A percentile compares a stretch with the other conserved stretches of the same genome.
Conservation (phyloP, 1,284 basidiomycete genomes). For the Filobasidium uniguttulatum region DNA sequence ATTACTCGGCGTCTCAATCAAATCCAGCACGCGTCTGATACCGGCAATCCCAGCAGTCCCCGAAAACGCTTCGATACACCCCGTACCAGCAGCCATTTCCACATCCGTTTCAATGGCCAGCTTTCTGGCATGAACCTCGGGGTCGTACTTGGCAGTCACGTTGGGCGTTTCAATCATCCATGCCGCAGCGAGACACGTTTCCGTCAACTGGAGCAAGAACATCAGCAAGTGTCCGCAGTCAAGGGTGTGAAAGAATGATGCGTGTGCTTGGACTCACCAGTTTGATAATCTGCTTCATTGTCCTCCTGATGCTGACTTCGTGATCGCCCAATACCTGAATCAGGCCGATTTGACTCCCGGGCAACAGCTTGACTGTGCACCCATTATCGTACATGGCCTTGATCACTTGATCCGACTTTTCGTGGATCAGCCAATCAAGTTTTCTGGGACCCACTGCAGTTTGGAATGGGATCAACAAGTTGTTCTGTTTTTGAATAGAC, state of each 20-base stretch:
- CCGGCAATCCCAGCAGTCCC: not conserved
- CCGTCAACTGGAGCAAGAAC: not conserved
- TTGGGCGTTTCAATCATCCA: constrained; percentile 95
- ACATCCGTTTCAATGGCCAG: constrained; percentile 72
- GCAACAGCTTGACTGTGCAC: not conserved
- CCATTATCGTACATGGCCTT: constrained; percentile 25
- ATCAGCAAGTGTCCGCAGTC: not conserved
- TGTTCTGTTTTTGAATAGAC: constrained; percentile 52
- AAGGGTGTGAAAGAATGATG: not conserved
- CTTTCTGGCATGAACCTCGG: constrained; percentile 76
- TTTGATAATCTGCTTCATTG: constrained; percentile 89
- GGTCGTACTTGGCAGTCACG: constrained; percentile 95
- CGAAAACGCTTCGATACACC: constrained; percentile 1
- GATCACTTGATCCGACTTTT: constrained; percentile 72
- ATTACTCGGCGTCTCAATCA: not conserved
- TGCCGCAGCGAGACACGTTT: constrained; percentile 47
- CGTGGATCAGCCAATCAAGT: constrained; percentile 93
- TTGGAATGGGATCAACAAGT: constrained; percentile 79
- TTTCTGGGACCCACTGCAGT: constrained; percentile 90
- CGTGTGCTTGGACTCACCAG: constrained; percentile 47
- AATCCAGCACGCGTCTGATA: not conserved
- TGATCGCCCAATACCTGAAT: constrained; percentile 92
- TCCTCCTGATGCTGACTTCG: constrained; percentile 86
- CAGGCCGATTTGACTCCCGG: constrained; percentile 52
- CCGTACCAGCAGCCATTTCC: constrained; percentile 46